A percentile compares a stretch with the other conserved stretches of the same genome.
Conservation (phyloP, 495 filamentous ascomycete genomes). For the Penicillium canescens region DNA sequence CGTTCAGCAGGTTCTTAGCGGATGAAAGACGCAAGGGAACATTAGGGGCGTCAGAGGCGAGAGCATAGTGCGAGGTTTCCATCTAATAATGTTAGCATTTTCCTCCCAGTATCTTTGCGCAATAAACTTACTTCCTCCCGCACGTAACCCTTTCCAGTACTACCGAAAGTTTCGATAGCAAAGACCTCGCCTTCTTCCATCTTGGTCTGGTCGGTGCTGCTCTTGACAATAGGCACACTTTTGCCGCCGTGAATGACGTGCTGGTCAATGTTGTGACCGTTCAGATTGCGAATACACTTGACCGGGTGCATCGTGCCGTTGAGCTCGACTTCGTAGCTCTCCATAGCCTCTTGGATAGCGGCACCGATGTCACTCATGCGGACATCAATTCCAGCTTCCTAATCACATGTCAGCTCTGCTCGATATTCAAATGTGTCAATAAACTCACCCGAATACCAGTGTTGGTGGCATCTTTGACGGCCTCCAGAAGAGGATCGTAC, state of each 20-base stretch:
- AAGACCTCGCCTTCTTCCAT: constrained; percentile 96
- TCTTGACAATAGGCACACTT: constrained; percentile 88
- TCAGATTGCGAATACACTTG: constrained; percentile 84
- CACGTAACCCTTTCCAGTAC: constrained; percentile 84
- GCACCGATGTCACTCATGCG: constrained; percentile 62
- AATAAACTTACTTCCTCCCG: constrained; percentile 65
- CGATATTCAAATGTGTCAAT: not conserved
- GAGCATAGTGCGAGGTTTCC: constrained; percentile 78
- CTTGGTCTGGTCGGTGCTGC: constrained; percentile 69
- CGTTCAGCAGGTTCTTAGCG: constrained; percentile 77
- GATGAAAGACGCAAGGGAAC: constrained; percentile 69
- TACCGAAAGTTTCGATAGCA: constrained; percentile 92
- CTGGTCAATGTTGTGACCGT: constrained; percentile 83
- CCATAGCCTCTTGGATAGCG: constrained; percentile 67
- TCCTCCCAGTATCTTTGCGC: not conserved
- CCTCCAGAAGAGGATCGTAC: constrained; percentile 79
- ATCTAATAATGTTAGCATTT: constrained; percentile 39
- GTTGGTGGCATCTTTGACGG: constrained; percentile 85
- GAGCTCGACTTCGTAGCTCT: constrained; percentile 65
- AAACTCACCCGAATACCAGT: constrained; percentile 65
- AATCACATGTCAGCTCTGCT: constrained; percentile 22
- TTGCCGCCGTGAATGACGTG: constrained; percentile 88
- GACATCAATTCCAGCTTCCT: constrained; percentile 63
- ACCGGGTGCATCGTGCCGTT: constrained; percentile 75
- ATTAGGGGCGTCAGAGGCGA: constrained; percentile 61